A percentile compares a stretch with the other conserved stretches of the same genome.
These are phyloP conservation scores for Seiridium unicorne DNA, from an alignment of 2,329 filamentous ascomycete genomes.

Conservation along the genomic window DNA sequence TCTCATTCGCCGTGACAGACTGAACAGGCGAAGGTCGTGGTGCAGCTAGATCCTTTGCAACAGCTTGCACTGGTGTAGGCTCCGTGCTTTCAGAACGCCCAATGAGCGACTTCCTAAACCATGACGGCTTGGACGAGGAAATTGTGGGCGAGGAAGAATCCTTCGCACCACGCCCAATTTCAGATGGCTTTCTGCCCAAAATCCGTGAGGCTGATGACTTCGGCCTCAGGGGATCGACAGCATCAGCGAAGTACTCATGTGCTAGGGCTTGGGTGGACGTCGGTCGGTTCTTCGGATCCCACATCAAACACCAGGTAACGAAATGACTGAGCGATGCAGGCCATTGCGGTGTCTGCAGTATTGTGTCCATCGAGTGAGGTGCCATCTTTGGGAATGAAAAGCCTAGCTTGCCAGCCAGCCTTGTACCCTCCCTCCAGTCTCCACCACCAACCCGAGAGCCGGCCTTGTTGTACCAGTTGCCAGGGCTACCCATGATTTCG, in stretches of 20 bases:
- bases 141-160: conserved; percentile 60
- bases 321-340: conserved; percentile 84
- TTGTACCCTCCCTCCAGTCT: conserved; percentile 94
- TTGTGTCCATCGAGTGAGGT: conserved; percentile 92
- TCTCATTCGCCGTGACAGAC: conserved; percentile 31
- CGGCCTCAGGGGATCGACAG: conserved; percentile 86
- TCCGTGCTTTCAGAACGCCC: conserved; percentile 71
- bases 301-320: conserved; percentile 98
- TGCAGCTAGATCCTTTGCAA: conserved; percentile 42
- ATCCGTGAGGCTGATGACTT: conserved; percentile 85
- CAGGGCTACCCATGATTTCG: conserved; percentile 98
- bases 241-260: conserved; percentile 93
- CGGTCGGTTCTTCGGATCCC: conserved; percentile 90
- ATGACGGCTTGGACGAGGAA: conserved; percentile 77
- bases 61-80: conserved; percentile 45
- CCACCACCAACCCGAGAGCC: conserved; percentile 86
- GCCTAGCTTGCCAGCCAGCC: conserved; percentile 90
- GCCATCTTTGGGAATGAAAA: conserved; percentile 99
- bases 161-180: conserved; percentile 67
- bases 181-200: conserved; percentile 86
- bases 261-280: conserved; percentile 92
- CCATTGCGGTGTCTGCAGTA: conserved; percentile 89
- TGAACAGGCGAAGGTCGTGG: conserved; percentile 31
- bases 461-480: conserved; percentile 95
- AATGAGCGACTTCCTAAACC: conserved; percentile 95